phyloP scores from a whole-genome alignment of 148 eudicot species.

The Vaccinium myrtillus region DNA sequence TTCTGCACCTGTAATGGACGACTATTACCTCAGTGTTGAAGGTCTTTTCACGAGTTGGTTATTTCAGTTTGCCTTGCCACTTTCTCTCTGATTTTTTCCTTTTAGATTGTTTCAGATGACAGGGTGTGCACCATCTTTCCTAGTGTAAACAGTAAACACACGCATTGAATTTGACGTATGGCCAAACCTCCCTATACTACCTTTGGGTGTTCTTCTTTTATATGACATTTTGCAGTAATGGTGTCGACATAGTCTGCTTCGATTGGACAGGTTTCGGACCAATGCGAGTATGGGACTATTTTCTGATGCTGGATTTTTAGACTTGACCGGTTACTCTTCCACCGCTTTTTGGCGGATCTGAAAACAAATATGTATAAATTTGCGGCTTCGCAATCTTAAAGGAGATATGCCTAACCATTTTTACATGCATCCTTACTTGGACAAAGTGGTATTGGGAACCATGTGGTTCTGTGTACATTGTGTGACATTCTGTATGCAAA shows the following conservation, averaged over 20 bases:
- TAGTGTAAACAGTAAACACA: too few species aligned
- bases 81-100: not conserved
- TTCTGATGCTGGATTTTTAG: not conserved
- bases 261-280: conserved; percentile 2
- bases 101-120: not conserved
- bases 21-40: not conserved
- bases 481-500: not conserved
- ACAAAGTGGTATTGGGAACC: not conserved
- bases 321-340: not conserved
- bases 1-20: conserved; percentile 6
- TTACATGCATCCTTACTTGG: not conserved
- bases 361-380: not conserved
- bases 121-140: not conserved
- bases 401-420: not conserved
- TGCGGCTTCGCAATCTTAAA: not conserved
- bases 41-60: not conserved
- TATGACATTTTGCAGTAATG: not conserved
- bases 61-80: not conserved
- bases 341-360: not conserved
- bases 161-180: too few species aligned
- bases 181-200: not conserved
- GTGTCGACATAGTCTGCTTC: not conserved
- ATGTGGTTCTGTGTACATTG: not conserved
- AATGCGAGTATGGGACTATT: not conserved
- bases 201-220: not conserved